Percentiles rank a stretch among this genome's conserved stretches.
These are phyloP conservation scores for Aurifilum marmelostoma DNA, from an alignment of 2,329 filamentous ascomycete genomes.

Conservation along the genomic window DNA sequence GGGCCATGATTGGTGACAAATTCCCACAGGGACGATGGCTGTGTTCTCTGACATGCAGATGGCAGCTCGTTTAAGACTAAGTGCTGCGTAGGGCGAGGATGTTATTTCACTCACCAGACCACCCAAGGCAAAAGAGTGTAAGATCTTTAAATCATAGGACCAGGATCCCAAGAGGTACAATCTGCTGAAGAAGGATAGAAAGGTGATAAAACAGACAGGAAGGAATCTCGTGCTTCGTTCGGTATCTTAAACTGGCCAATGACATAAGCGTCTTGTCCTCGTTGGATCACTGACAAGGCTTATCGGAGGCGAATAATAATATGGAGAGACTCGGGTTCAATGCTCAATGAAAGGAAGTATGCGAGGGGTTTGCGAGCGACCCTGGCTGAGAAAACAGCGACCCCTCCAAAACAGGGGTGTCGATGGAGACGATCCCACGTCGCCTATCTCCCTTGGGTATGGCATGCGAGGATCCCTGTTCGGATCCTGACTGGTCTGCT, in stretches of 20 bases:
- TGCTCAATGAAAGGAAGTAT: neutral
- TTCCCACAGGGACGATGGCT: constrained; percentile 2
- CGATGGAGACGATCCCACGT: neutral
- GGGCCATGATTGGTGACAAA: neutral
- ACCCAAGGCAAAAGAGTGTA: neutral
- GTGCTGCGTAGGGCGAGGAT: neutral
- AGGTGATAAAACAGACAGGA: neutral
- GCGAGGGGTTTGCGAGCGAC: neutral
- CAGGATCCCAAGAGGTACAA: neutral
- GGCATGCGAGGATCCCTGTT: constrained; percentile 10
- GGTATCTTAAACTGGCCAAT: neutral
- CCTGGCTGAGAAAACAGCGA: constrained; percentile 1
- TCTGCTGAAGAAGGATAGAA: neutral
- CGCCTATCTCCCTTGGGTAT: neutral
- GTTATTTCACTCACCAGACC: too few relatives aligned
- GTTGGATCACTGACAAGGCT: neutral
- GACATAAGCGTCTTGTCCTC: neutral
- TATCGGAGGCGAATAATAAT: neutral
- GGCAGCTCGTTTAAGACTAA: neutral
- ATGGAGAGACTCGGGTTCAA: neutral
- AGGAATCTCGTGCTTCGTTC: neutral
- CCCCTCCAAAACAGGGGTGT: neutral
- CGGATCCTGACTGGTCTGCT: neutral
- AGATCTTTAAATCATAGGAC: neutral
- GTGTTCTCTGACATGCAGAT: neutral